Conservation (phyloP, 768 basidiomycete genomes). For the Boletus subparvulus region DNA sequence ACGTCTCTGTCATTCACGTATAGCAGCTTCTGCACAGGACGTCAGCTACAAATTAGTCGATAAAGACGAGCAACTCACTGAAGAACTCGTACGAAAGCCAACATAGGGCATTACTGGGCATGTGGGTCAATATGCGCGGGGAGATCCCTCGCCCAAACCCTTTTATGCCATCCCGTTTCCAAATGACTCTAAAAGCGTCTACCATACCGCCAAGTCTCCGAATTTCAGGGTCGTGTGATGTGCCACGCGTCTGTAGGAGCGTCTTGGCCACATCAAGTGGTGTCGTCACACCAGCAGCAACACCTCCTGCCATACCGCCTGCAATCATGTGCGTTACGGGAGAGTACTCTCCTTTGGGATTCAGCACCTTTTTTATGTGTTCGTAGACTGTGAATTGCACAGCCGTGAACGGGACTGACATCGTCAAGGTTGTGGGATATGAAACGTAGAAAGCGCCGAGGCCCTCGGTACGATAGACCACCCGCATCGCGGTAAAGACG, state of each 20-base stretch:
- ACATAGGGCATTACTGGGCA: conserved; percentile 96
- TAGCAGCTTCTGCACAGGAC: conserved; percentile 54
- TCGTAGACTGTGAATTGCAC: conserved; percentile 98
- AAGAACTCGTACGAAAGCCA: conserved; percentile 99
- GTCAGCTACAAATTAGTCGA: conserved; percentile 5
- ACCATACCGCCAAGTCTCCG: conserved; percentile 79
- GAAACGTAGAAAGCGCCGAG: conserved; percentile 94
- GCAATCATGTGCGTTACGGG: conserved; percentile 91
- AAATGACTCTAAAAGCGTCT: conserved; percentile 88
- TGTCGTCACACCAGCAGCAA: conserved; percentile 94
- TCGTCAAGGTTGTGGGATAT: conserved; percentile 95
- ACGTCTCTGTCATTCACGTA: conserved; percentile 42
- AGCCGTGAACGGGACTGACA: conserved; percentile 97
- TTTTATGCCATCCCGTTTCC: conserved; percentile 77
- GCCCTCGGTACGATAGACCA: conserved; percentile 85
- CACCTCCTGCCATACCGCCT: conserved; percentile 88
- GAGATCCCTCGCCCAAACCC: conserved; percentile 88
- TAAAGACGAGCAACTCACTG: conserved; percentile 59
- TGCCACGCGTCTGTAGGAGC: conserved; percentile 90
- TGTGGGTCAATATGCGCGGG: conserved; percentile 89
- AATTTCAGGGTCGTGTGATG: conserved; percentile 83
- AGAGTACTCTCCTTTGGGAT: conserved; percentile 84
- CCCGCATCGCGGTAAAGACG: conserved; percentile 79
- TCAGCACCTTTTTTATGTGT: conserved; percentile 81
- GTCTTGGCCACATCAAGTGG: conserved; percentile 98